These are phyloP conservation scores for Tubosaeta sp. DNA, from an alignment of 768 basidiomycete genomes.

Conservation along the genomic window DNA sequence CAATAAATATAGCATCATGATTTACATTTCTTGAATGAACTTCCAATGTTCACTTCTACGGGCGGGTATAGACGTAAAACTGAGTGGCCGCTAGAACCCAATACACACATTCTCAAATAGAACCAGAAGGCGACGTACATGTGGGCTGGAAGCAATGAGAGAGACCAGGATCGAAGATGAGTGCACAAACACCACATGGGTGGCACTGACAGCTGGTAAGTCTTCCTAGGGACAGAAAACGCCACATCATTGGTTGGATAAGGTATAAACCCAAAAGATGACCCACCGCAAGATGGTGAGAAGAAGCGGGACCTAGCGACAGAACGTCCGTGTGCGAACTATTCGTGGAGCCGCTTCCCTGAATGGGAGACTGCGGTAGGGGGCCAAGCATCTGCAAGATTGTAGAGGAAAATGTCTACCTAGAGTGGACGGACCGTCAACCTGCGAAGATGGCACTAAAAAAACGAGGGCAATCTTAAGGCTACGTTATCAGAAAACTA, in stretches of 20 bases:
- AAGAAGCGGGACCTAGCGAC: not conserved
- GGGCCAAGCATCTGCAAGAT: not conserved
- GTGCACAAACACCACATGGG: not conserved
- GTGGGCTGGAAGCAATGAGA: not conserved
- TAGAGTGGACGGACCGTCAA: constrained; percentile 1
- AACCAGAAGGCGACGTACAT: not conserved
- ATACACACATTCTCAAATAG: not conserved
- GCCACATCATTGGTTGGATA: not conserved
- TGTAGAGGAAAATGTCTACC: not conserved
- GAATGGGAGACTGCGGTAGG: constrained; percentile 3
- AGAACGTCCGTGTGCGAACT: not conserved
- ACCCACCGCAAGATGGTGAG: constrained; percentile 1
- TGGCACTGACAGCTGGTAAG: not conserved
- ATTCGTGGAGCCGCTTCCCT: not conserved
- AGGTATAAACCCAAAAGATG: not conserved
- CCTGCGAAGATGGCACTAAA: constrained; percentile 2
- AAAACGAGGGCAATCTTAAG: not conserved
- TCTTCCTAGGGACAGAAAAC: constrained; percentile 1
- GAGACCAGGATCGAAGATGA: not conserved
- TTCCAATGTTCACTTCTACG: constrained; percentile 1
- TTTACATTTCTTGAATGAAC: constrained; percentile 13
- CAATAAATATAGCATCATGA: not conserved
- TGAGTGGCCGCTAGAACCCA: constrained; percentile 1
- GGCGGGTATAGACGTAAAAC: not conserved
- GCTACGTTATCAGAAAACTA: not conserved